Base-by-base conservation (phyloP, 768 basidiomycete species). In the Cyclocybe cylindracea region DNA sequence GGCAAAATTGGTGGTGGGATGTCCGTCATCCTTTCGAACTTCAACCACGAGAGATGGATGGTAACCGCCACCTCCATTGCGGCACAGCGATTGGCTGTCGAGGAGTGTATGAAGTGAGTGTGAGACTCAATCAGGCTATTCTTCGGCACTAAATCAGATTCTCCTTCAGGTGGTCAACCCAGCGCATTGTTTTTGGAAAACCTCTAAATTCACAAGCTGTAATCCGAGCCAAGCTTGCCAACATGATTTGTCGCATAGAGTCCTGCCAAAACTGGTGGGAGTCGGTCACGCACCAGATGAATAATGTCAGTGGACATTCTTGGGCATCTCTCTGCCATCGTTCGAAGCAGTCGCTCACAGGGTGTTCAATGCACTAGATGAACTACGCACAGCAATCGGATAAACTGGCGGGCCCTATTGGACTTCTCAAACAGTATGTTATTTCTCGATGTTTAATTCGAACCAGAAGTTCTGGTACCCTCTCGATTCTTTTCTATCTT, bases 1-100 rank as follows among this genome's bases (percentile, higher is more conserved):
- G 96, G 96, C 7, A 76, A 85, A 58, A 84, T 89, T 51, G 89
- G 93, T 47, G 82, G 82, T 40, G 96, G 96, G 41, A 80, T 98
- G 76, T 79, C 83, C 46, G 85, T 90, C 53, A 89, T 91, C 50
- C 73, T 95, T 16, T 87, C 81, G 64, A 93, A 93, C 71, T 92
- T 93, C 68, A 92, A 94, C 63, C 91, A 93, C 63, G 91, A 93
- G 62, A 82, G 91, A 46, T 92, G 90, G 91, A 91, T 93, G 86
- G 87, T 93, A 50, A 79, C 80, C 31, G 79, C 78, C 48, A 84
- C 82, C 41, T 85, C 84, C 44, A 77, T 91, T 54, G 75, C 87
- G 38, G 82, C 87, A 34, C 93, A 95, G 60, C 80, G 94, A 38
- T 68, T 86, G 18, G 78, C 90, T 39, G 89, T 95, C 13, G 94